A percentile compares a stretch with the other conserved stretches of the same genome.
Conservation (phyloP, 2,329 filamentous ascomycete species). For the Paradendryphiella salina region DNA sequence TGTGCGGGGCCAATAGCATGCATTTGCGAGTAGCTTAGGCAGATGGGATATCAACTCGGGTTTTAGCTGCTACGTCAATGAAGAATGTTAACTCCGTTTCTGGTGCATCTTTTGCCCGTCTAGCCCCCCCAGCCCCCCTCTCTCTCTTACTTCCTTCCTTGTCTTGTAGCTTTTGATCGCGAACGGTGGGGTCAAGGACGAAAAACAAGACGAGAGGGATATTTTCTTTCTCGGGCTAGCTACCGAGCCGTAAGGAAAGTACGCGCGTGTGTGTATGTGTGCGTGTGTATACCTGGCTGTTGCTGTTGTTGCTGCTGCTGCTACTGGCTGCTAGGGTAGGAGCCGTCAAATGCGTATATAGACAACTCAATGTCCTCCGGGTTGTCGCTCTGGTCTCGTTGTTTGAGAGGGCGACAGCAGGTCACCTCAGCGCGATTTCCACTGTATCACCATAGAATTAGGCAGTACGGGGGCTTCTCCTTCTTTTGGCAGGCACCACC, state of each 20-base stretch:
- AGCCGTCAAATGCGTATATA: constrained; percentile 1
- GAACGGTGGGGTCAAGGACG: neutral
- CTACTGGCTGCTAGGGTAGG: neutral
- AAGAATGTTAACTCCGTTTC: constrained; percentile 1
- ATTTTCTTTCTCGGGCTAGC: neutral
- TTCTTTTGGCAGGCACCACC: constrained; percentile 25
- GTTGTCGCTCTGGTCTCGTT: constrained; percentile 5
- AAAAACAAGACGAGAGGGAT: neutral
- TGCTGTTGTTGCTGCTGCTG: neutral
- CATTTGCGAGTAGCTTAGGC: neutral
- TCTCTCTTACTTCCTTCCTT: too few species aligned
- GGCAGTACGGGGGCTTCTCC: neutral
- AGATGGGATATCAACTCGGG: neutral
- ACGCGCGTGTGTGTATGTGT: neutral
- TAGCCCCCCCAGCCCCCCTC: too few species aligned
- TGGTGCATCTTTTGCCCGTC: neutral
- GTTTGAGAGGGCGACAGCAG: neutral
- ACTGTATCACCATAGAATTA: neutral
- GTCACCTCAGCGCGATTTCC: neutral
- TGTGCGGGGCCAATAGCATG: neutral
- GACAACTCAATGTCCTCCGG: constrained; percentile 21
- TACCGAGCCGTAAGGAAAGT: neutral
- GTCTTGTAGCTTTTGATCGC: too few species aligned
- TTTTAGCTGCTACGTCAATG: neutral
- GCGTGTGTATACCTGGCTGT: neutral